Base-by-base conservation (phyloP, 148 eudicot species). In the Linanthus parryae region DNA sequence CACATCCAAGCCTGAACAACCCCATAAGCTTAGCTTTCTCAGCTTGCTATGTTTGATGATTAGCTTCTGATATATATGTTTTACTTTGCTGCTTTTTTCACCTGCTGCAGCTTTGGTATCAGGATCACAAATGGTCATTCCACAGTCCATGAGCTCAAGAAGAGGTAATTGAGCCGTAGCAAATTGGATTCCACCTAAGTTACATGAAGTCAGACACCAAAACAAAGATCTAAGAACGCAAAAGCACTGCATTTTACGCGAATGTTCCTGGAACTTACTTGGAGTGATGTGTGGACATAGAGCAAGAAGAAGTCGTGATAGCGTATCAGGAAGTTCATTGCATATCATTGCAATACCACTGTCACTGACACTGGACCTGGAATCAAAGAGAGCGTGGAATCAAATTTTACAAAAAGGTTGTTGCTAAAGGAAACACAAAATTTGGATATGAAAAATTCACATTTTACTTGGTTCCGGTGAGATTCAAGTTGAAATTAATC, bases 1-100 rank as follows among this genome's bases (percentile, higher is more conserved):
- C 72, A 92, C 99, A 70, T 92, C 95, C 66, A 88, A 80, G 67
- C 95, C 94, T 54, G 96, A 88, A 58, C 99, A 92, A 34, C 99
- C 99, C 99, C 96, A 92, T 65, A 92, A 68, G 76, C 99, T 92
- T 66, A 92, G 74, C 68, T 81, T 92, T 74, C 66, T 84, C 57
- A 92, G 65, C 38, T 80, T 76, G 44, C 59, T 76, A 63, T 92
- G 99, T 57, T 92, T 92, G 68, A 92, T 76, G 11, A 92, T 81
- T 44, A 92, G 73, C 73, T 92, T 92, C 68, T 92, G 99, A 52
- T 75, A 78, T 10, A 66, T 76, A 52, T 58, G 74, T 66, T 74
- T 86, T 54, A 68, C 48, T 52, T 74, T 86, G 67, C 70, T 70
- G 54, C 60, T 59, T 56, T 61, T 75, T 52, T 75, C 68, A 42